phyloP scores from a whole-genome alignment of 2,329 filamentous ascomycete genomes.

The Plectosphaerella plurivora region DNA sequence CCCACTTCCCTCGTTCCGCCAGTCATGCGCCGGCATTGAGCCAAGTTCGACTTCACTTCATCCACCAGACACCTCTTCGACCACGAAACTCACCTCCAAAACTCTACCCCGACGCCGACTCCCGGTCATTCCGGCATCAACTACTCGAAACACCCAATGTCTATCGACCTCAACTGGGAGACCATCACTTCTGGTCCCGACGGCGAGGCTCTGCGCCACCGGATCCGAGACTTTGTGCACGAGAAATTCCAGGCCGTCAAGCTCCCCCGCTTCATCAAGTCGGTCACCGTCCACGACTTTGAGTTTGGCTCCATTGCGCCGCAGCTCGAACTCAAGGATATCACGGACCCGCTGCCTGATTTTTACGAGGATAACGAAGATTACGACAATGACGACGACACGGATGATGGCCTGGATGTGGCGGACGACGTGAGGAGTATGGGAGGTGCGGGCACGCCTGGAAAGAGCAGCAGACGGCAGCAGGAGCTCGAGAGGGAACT shows the following conservation, averaged over 20 bases:
- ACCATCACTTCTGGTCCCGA: conserved; percentile 85
- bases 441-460: conserved; percentile 10
- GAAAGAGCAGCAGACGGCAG: conserved; percentile 1
- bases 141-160: conserved; percentile 55
- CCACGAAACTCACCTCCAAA: not conserved
- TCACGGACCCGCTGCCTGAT: conserved; percentile 90
- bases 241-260: conserved; percentile 90
- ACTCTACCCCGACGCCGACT: not conserved
- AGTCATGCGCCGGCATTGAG: not conserved
- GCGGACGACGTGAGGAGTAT: conserved; percentile 22
- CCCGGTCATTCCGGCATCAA: not conserved
- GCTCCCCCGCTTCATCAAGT: conserved; percentile 93
- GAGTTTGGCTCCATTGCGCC: conserved; percentile 83
- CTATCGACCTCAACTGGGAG: conserved; percentile 96
- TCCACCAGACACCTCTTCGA: not conserved
- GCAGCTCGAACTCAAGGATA: conserved; percentile 88
- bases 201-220: conserved; percentile 76
- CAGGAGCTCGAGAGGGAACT: conserved; percentile 9
- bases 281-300: conserved; percentile 90
- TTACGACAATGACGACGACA: conserved; percentile 41
- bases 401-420: conserved; percentile 26
- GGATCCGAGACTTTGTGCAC: conserved; percentile 90
- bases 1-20: too few species aligned
- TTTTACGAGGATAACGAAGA: conserved; percentile 85
- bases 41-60: not conserved